Base-by-base conservation (phyloP, 345 rosid species). In the Hirschfeldia incana region DNA sequence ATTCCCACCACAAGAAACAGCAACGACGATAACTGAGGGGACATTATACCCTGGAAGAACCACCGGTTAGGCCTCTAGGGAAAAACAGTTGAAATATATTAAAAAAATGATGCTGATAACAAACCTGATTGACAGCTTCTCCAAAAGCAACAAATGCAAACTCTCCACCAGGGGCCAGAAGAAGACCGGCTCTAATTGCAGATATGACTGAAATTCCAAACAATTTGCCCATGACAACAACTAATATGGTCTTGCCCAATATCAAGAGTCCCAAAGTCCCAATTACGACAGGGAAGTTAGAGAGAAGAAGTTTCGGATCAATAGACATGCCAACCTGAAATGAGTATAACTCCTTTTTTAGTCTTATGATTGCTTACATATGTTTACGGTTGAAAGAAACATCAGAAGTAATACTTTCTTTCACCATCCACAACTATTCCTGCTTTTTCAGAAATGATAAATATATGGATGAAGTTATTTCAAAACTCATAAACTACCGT, bases 241-340 rank as follows among this genome's bases (percentile, higher is more conserved):
- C 94, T 86, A 94, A 81, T 75, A 86, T 3, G 69, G 94, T 85
- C 91, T 94, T 94, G 73, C 98, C 97, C 49, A 83, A 90, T 73
- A 94, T 91, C 86, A 94, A 83, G 79, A 92, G 91, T 58, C 89
- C 98, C 80, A 94, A 58, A 57, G 90, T 61, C 81, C 94, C 97
- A 79, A 86, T 83, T 80, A 95, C 86, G 74, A 80, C 89, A 17
- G 98, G 98, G 81, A 90, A 91, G 73, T 95, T 95, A 68, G 99
- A 90, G 76, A 91, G 59, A 72, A 94, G 94, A 77, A 95, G 95
- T 79, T 92, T 95, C 44, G 98, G 99, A 86, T 95, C 98, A 81
- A 95, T 95, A 29, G 99, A 95, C 98, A 95, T 95, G 80, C 99
- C 99, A 83, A 95, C 99, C 99, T 95, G 92, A 83, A 85, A 84